A percentile compares a stretch with the other conserved stretches of the same genome.
Evolutionary conservation across 164 flowering plant genomes (phyloP).

Genomic region (Magnolia changhungtana): DNA sequence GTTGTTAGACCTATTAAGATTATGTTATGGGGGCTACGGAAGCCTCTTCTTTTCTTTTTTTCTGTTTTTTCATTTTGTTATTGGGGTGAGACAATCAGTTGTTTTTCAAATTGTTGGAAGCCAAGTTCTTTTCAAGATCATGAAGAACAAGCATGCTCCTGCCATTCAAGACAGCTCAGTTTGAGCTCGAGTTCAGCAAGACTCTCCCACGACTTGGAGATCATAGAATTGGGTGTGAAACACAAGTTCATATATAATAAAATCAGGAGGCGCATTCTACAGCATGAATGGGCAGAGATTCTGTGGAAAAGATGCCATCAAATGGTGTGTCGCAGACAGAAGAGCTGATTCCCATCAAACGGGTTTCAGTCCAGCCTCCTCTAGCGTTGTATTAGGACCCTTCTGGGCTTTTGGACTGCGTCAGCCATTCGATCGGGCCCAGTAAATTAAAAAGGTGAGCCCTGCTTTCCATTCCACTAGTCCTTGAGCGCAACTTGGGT

Average conservation of each 20-base stretch:
- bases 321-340: constrained; percentile 31
- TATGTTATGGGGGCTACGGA: background rate
- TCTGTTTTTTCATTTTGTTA: background rate
- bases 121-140: constrained; percentile 72
- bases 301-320: constrained; percentile 67
- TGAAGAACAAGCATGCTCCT: constrained; percentile 93
- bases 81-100: background rate
- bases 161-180: constrained; percentile 72
- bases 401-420: no score
- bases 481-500: no score
- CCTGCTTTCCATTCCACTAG: no score
- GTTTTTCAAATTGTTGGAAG: constrained; percentile 64
- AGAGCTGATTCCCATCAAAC: no score
- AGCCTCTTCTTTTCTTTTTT: background rate
- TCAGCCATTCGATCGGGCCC: no score
- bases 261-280: constrained; percentile 40
- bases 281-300: constrained; percentile 38
- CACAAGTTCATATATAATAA: constrained; percentile 52
- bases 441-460: no score
- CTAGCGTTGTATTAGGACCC: no score
- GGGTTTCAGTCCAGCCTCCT: no score
- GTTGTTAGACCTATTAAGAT: background rate
- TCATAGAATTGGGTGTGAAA: constrained; percentile 65
- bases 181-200: constrained; percentile 89
- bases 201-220: constrained; percentile 60